Base-by-base conservation (phyloP, 148 eudicot species). In the Dysphania ambrosioides region DNA sequence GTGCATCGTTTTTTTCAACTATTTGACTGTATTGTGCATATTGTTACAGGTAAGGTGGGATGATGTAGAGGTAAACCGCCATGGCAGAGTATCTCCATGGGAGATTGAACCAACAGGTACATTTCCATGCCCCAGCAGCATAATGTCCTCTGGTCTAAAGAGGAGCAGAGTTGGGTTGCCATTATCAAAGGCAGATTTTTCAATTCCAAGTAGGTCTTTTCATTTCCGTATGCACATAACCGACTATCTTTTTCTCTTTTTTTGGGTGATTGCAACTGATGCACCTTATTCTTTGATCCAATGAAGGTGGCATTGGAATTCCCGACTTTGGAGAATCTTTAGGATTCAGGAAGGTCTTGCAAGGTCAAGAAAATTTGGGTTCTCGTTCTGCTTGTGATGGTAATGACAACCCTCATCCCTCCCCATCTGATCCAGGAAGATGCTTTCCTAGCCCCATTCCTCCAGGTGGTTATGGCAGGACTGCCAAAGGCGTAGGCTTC, bases 311-410 rank as follows among this genome's bases (percentile, higher is more conserved):
- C 83, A 75, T 76, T 64, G 91, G 89, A 79, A 72, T 81, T 71
- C 76, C 97, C 71, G 92, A 88, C 90, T 92, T 87, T 73, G 87
- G 90, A 85, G 99, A 95, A 77, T 86, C 92, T 18, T 71, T 78
- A 35, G 88, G 97, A 81, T 88, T 90, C 97, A 91, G 82, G 71
- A 90, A 92, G 97, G 99, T 96, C 99, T 96, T 96, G 99, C 99
- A 96, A 96, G 99, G 99, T 96, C 99, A 96, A 96, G 99, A 96
- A 96, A 91, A 92, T 69, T 73, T 72, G 75, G 87, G 91, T 82
- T 87, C 85, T 74, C 71, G 83, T 72, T 68, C 87, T 51, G 80
- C 82, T 47, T 81, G 65, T 60, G 83, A 81, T 36, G 80, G 86
- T 70, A 79, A 64, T 79, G 88, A 86, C 74, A 5, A 79, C 81